Base-by-base conservation (phyloP, 495 filamentous ascomycete species). In the Talaromyces ruber region DNA sequence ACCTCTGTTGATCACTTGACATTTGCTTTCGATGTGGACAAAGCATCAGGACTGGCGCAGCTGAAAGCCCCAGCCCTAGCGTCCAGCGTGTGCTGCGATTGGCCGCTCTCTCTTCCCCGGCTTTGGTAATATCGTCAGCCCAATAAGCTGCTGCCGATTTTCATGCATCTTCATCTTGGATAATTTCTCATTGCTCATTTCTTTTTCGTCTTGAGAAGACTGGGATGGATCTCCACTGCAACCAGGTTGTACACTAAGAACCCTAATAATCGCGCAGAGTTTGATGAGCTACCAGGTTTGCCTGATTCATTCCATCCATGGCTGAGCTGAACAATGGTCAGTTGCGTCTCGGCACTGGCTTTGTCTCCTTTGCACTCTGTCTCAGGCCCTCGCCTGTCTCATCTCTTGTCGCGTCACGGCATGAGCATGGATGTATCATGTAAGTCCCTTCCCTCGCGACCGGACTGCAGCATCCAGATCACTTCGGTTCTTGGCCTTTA, bases 11-110 rank as follows among this genome's bases (percentile, higher is more conserved):
- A 37, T 37, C n/a, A n/a, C n/a, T n/a, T n/a, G n/a, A n/a, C n/a
- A n/a, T n/a, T n/a, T n/a, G n/a, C n/a, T n/a, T n/a, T n/a, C n/a
- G 34, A 37, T 50, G 43, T 18, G 16, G 18, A 24, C 47, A 28
- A n/a, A 26, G 26, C 50, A 54, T 54, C 24, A 28, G 22, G 7
- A 29, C 12, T 54, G 51, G 51, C 51, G 51, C 51, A 54, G 51
- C 51, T 54, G 51, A 54, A 54, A 54, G 26, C 26, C 26, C 51
- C 51, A 54, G 51, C 51, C 51, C 51, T 54, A 54, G 51, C 22
- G 26, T 2, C 24, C 3, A 24, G 9, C 24, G 16, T 9, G 26
- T 54, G 51, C 24, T n/a, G 7, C 28, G 51, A 54, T 54, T 54
- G 51, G 51, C 21, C 11, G 22, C 26, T 16, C 12, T 28, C 28